Base-by-base conservation (phyloP, 169 alveolate species). In the Plasmodium vivax region DNA sequence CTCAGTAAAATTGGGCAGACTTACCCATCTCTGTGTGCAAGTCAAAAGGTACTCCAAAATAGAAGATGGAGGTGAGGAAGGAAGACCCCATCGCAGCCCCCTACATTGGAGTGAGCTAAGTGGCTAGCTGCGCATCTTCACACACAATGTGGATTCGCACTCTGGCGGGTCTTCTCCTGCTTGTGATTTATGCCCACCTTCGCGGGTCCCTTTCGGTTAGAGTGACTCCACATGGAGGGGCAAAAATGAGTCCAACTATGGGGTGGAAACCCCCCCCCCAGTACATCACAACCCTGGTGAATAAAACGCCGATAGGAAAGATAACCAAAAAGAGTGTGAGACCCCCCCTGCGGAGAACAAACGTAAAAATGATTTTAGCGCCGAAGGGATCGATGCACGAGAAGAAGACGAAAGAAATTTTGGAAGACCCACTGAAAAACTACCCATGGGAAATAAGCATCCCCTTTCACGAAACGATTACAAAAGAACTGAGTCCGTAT, bases 401-500 rank as follows among this genome's bases (percentile, higher is more conserved):
- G 82, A 75, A 84, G 72, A 85, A 83, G 51, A 85, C 90, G 14
- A 79, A 83, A 92, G 75, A 82, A 16, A 72, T 58, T 56, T 88
- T 56, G 51, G 80, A 54, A 32, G 85, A 75, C 27, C 93, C 84
- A 16, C n/a, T 92, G 14, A 92, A 68, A 56, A 68, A 36, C 51
- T 85, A 62, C 58, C 95, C 96, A 88, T 96, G 97, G 97, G 97
- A 93, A 79, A 95, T 95, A 34, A 96, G 96, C 45, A 81, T 82
- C 30, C 87, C 97, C 19, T 79, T 95, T 32, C 95, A 93, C 51
- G 96, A 96, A 41, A 84, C 97, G 9, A 85, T 92, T 19, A 83
- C 95, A 34, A 84, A 93, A 94, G 97, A 92, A 12, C 68, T 83
- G 14, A 62, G 75, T 68, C 85, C 95, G 30, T 80, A 94, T 45